Evolutionary conservation across 345 rosid genomes (phyloP), one percentile per base, ranked within the genome.

Genomic region (Corchorus capsularis): DNA sequence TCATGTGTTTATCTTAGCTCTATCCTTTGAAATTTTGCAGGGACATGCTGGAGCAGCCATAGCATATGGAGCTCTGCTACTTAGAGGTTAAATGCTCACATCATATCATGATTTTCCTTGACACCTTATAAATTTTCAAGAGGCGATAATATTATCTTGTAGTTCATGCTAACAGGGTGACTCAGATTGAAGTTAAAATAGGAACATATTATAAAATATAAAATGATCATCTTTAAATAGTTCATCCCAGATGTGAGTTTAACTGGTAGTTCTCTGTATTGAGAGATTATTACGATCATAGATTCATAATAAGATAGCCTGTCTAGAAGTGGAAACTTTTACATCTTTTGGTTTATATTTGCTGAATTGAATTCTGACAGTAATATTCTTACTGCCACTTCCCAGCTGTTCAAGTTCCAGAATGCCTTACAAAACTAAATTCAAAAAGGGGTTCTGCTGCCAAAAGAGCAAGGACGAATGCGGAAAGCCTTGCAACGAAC

Each of bases 41-140:
- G 96, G 98, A 70, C 98, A 94, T 86, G 85, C 91, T 20, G 98
- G 95, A 83, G 98, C 98, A 46, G 97, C 98, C 20, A 71, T 91
- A 70, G 96, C 93, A 19, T 90, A 90, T 85, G 98, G 98, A 79
- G 87, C 98, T 73, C 98, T 93, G 77, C 90, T 94, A 75, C 92
- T 94, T 63, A 82, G 94, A 90, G 97, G 98, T 90, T 63, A 80
- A 88, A 64, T 72, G 32, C 49, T 50, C 16, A 3, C 19, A 35
- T 63, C 64, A 35, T 73, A 5, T 52, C 35, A 55, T 27, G 20
- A 14, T 47, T 56, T 72, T 61, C 60, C 52, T 17, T 79, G 39
- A 19, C 22, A 60, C n/a, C 37, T 20, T 39, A 39, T 6, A 39
- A 39, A 39, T 39, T 39, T 39, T 39, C 6, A 39, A 39, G 43